These are phyloP conservation scores for Chaetomium sp. DNA, from an alignment of 2,329 filamentous ascomycete genomes.

Conservation along the genomic window DNA sequence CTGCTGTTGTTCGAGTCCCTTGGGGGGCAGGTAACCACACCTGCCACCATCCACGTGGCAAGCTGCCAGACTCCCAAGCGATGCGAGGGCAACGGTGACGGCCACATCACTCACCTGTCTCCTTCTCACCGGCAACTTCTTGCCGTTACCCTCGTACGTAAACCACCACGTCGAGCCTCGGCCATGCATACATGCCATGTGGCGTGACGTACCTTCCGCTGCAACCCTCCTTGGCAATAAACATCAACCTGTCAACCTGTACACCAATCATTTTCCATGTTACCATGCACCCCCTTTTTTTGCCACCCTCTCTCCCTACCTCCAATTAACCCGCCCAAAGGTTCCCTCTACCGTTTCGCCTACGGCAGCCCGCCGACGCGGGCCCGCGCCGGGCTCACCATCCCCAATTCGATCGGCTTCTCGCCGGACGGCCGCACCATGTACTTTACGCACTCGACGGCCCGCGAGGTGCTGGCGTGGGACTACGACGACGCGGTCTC, in stretches of 20 bases:
- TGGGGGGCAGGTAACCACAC: constrained; percentile 13
- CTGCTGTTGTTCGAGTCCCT: background rate
- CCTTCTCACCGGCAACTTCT: background rate
- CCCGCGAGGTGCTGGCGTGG: constrained; percentile 69
- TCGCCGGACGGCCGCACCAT: constrained; percentile 70
- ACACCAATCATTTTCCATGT: background rate
- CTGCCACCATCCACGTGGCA: constrained; percentile 6
- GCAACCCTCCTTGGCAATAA: background rate
- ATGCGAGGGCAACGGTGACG: background rate
- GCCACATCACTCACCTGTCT: constrained; percentile 2
- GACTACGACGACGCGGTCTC: constrained; percentile 70
- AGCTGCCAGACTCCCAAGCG: constrained; percentile 3
- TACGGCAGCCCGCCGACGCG: constrained; percentile 60
- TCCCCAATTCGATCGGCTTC: constrained; percentile 86
- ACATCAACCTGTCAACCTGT: background rate
- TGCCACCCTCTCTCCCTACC: background rate
- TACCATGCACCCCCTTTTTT: background rate
- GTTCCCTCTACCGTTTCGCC: constrained; percentile 73
- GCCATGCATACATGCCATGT: constrained; percentile 13
- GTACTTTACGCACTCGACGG: constrained; percentile 81
- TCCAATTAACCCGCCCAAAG: constrained; percentile 45
- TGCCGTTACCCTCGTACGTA: background rate
- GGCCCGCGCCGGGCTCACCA: constrained; percentile 66
- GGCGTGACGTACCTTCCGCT: constrained; percentile 12
- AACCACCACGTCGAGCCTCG: background rate